phyloP scores from a whole-genome alignment of 441 rosid genomes.

The Gossypium laxum region DNA sequence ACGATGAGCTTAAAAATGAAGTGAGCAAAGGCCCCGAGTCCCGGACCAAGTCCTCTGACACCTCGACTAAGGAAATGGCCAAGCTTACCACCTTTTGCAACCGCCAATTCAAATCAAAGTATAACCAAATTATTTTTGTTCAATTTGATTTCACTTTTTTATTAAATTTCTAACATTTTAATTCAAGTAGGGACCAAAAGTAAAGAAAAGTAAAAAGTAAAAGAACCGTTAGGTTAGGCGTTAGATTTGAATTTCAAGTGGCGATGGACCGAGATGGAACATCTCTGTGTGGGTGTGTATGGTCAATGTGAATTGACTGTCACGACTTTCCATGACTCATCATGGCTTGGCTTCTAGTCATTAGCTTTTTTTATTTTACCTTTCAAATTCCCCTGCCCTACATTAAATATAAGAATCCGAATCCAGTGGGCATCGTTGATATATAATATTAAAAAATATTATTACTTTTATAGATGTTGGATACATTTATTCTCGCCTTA shows the following conservation, averaged over 20 bases:
- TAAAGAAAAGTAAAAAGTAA: not conserved
- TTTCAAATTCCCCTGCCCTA: too few relatives aligned
- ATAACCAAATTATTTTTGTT: not conserved
- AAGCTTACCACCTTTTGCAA: not conserved
- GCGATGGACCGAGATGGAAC: not conserved
- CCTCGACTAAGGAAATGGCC: not conserved
- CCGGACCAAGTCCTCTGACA: not conserved
- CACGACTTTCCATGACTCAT: not conserved
- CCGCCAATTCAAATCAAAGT: not conserved
- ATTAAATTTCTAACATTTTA: too few relatives aligned
- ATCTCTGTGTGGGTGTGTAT: not conserved
- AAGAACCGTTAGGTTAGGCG: not conserved
- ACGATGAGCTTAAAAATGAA: not conserved
- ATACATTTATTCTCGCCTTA: too few relatives aligned
- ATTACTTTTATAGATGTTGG: accelerated
- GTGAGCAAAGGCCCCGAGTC: not conserved
- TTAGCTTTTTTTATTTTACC: not conserved
- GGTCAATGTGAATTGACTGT: not conserved
- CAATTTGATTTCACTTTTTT: not conserved
- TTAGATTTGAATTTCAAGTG: not conserved
- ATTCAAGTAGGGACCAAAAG: not conserved
- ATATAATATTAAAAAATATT: too few relatives aligned
- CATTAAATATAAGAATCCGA: too few relatives aligned
- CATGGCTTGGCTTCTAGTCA: not conserved
- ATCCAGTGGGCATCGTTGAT: too few relatives aligned